Evolutionary conservation across 2,329 filamentous ascomycete genomes (phyloP).

Genomic region (Exophiala xenobiotica): DNA sequence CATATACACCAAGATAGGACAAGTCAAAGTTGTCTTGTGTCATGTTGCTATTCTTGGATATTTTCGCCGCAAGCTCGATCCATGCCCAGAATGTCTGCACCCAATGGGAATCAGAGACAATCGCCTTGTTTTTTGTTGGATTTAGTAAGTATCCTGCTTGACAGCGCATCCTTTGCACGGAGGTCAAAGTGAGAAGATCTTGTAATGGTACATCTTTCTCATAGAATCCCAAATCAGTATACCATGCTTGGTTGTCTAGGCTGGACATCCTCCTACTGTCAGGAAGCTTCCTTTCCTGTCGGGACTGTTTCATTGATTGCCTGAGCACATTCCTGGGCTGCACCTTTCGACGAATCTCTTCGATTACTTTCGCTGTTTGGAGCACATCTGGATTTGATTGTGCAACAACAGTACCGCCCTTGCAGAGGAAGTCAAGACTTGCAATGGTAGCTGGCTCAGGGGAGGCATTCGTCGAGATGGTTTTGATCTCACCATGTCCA

Average conservation of each 20-base stretch:
- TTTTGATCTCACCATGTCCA: slow-evolving; percentile 51
- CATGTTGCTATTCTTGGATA: slow-evolving; percentile 53
- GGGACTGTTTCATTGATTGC: slow-evolving; percentile 18
- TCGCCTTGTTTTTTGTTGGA: slow-evolving; percentile 53
- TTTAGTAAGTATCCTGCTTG: slow-evolving; percentile 56
- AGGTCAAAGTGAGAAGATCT: slow-evolving; percentile 43
- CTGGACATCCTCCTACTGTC: slow-evolving; percentile 20
- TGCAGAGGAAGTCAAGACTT: slow-evolving; percentile 19
- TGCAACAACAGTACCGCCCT: slow-evolving; percentile 8
- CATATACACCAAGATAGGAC: slow-evolving; percentile 60
- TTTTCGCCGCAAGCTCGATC: slow-evolving; percentile 49
- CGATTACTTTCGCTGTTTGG: slow-evolving; percentile 5
- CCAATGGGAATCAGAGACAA: slow-evolving; percentile 56
- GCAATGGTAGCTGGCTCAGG: slow-evolving; percentile 20
- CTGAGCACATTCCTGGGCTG: slow-evolving; percentile 21
- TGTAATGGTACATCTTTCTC: slow-evolving; percentile 35
- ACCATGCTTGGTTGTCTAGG: slow-evolving; percentile 23
- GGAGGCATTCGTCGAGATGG: slow-evolving; percentile 39
- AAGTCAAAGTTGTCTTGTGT: slow-evolving; percentile 57
- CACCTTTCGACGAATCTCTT: slow-evolving; percentile 16
- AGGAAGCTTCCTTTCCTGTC: slow-evolving; percentile 15
- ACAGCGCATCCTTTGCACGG: slow-evolving; percentile 52
- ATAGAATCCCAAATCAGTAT: slow-evolving; percentile 23
- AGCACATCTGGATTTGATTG: not conserved
- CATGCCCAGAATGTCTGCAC: slow-evolving; percentile 61